These are phyloP conservation scores for Vanderwaltozyma yarrowii DNA, from an alignment of 805 yeast species.

Conservation along the genomic window DNA sequence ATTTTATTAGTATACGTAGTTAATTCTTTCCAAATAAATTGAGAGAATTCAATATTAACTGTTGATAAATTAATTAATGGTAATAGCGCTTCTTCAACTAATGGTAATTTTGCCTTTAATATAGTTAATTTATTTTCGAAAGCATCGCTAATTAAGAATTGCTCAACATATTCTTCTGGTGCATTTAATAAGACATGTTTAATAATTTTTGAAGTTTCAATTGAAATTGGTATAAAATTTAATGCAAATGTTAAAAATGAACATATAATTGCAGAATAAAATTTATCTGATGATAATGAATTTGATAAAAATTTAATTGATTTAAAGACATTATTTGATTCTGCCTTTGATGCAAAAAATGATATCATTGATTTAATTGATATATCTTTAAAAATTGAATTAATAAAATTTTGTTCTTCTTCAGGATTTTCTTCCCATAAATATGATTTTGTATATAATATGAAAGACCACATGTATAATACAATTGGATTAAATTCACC, in stretches of 20 bases:
- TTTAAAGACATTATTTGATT: slow-evolving; percentile 36
- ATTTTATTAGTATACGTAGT: slow-evolving; percentile 49
- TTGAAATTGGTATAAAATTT: slow-evolving; percentile 40
- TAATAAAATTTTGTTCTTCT: slow-evolving; percentile 6
- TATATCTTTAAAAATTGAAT: not conserved
- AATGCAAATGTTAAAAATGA: slow-evolving; percentile 28
- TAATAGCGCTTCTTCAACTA: slow-evolving; percentile 35
- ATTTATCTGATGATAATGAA: slow-evolving; percentile 37
- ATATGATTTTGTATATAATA: slow-evolving; percentile 41
- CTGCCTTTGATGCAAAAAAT: slow-evolving; percentile 31
- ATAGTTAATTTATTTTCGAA: slow-evolving; percentile 31
- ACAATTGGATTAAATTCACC: slow-evolving; percentile 35
- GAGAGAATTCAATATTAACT: slow-evolving; percentile 58
- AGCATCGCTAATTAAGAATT: slow-evolving; percentile 27
- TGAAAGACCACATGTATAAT: slow-evolving; percentile 57
- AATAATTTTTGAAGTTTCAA: slow-evolving; percentile 25
- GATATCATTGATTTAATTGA: slow-evolving; percentile 5
- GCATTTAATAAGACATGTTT: slow-evolving; percentile 22
- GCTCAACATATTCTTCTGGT: slow-evolving; percentile 32
- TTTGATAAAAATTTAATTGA: slow-evolving; percentile 34
- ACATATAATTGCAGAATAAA: slow-evolving; percentile 38
- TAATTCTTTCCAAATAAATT: slow-evolving; percentile 47
- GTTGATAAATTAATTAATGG: slow-evolving; percentile 54
- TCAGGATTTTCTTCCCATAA: slow-evolving; percentile 33
- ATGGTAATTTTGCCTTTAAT: slow-evolving; percentile 67